These are phyloP conservation scores for Amylostereum areolatum DNA, from an alignment of 1,284 basidiomycete genomes.

Conservation along the genomic window DNA sequence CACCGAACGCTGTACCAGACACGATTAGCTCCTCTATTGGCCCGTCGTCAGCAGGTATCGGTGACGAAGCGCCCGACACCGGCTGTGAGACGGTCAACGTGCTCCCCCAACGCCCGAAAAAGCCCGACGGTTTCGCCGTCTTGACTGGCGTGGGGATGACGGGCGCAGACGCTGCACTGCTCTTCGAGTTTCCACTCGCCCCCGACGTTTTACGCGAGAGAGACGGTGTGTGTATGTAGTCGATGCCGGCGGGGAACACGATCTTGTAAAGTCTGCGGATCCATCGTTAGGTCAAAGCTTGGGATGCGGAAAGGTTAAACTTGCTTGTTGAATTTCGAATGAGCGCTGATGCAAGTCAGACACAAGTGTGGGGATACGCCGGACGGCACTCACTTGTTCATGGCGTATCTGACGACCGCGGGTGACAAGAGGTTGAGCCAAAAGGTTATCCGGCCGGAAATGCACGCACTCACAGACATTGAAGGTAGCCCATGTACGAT, in stretches of 20 bases:
- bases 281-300: neutral
- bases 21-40: conserved; percentile 66
- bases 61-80: conserved; percentile 15
- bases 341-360: conserved; percentile 40
- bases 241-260: conserved; percentile 64
- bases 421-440: conserved; percentile 2
- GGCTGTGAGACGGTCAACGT: conserved; percentile 9
- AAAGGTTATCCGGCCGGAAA: conserved; percentile 5
- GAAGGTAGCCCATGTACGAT: conserved; percentile 72
- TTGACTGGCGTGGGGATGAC: conserved; percentile 6
- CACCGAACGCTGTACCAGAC: conserved; percentile 71
- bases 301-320: conserved; percentile 10
- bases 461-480: conserved; percentile 52
- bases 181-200: conserved; percentile 26
- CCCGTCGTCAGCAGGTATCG: conserved; percentile 30
- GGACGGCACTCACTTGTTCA: conserved; percentile 44
- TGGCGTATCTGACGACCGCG: conserved; percentile 36
- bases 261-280: conserved; percentile 57
- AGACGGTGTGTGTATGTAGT: conserved; percentile 43
- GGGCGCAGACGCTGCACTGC: conserved; percentile 10
- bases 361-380: conserved; percentile 1
- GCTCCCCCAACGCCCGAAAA: conserved; percentile 35
- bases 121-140: conserved; percentile 18
- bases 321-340: conserved; percentile 68
- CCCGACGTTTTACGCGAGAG: conserved; percentile 38